A percentile compares a stretch with the other conserved stretches of the same genome.
These are phyloP conservation scores for Aspergillus sp. DNA, from an alignment of 2,329 filamentous ascomycete species.

Conservation along the genomic window DNA sequence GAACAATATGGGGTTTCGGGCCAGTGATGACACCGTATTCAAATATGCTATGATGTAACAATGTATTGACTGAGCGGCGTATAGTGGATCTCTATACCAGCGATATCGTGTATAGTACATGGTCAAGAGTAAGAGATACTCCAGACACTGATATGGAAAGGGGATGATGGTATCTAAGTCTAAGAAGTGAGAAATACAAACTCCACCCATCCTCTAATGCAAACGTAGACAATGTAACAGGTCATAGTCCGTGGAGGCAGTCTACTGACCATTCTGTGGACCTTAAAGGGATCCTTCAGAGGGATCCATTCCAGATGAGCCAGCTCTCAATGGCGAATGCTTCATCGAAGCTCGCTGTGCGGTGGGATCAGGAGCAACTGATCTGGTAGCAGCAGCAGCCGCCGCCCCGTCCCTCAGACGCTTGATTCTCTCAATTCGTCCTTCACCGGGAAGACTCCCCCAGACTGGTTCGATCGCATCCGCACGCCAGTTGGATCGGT, in stretches of 20 bases:
- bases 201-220: background rate
- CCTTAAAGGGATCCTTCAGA: background rate
- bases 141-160: background rate
- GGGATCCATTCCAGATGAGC: background rate
- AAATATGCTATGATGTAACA: no score
- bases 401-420: slow-evolving; percentile 34
- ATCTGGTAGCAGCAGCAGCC: slow-evolving; percentile 16
- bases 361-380: slow-evolving; percentile 13
- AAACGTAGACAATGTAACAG: background rate
- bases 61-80: background rate
- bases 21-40: no score
- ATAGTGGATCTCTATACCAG: background rate
- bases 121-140: background rate
- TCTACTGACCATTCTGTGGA: no score
- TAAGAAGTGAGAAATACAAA: background rate
- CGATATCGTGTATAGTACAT: no score
- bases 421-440: slow-evolving; percentile 35
- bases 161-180: background rate
- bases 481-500: slow-evolving; percentile 42
- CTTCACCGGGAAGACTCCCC: slow-evolving; percentile 39
- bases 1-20: no score
- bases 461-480: slow-evolving; percentile 44
- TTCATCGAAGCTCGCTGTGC: slow-evolving; percentile 1
- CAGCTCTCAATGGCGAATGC: background rate
- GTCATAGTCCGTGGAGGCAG: no score